Conservation (phyloP, 2,329 filamentous ascomycete species). For the Blastomyces gilchristii region DNA sequence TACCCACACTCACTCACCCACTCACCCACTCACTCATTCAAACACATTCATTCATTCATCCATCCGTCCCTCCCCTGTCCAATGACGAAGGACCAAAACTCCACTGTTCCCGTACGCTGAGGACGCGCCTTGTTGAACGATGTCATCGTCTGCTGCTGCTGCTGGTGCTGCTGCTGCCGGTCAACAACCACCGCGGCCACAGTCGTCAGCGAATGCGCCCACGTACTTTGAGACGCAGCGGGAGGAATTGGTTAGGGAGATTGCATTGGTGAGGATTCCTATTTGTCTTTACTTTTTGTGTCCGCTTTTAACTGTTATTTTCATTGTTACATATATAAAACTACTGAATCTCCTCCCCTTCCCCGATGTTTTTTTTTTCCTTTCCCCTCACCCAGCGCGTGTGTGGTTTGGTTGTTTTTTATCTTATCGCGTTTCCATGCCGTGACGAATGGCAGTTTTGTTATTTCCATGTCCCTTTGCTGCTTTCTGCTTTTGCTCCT, state of each 20-base stretch:
- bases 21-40: background rate
- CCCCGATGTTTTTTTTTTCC: too few relatives aligned
- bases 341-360: too few relatives aligned
- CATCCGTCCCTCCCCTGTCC: background rate
- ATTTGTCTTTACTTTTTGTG: background rate
- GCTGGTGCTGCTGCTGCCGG: background rate
- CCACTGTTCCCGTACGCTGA: background rate
- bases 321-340: too few relatives aligned
- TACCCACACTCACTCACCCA: background rate
- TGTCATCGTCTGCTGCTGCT: background rate
- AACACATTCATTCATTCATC: background rate
- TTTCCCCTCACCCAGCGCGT: too few relatives aligned
- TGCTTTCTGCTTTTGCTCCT: too few relatives aligned
- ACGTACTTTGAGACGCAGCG: conserved; percentile 34
- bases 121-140: background rate
- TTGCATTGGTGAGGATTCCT: conserved; percentile 28
- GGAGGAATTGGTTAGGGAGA: conserved; percentile 34
- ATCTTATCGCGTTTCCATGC: too few relatives aligned
- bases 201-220: background rate
- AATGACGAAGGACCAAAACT: background rate
- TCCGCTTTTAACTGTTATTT: too few relatives aligned
- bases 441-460: too few relatives aligned
- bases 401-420: too few relatives aligned
- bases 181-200: background rate
- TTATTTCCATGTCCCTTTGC: too few relatives aligned